Conservation (phyloP, 805 yeast species). For the Barnettozyma vustinii region DNA sequence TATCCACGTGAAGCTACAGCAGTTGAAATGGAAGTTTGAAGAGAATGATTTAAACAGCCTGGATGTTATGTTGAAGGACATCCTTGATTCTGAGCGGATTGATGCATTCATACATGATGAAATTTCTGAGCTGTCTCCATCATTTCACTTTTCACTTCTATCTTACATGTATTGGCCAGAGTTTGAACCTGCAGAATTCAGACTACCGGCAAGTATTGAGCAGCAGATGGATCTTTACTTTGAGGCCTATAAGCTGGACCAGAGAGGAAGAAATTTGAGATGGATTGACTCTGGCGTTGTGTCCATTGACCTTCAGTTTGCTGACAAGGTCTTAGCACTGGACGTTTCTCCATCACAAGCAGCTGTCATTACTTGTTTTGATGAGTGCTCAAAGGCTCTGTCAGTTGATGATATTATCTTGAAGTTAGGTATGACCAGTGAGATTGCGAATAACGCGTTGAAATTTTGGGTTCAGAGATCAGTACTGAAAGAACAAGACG, state of each 20-base stretch:
- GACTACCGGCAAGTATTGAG: slow-evolving; percentile 40
- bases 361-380: slow-evolving; percentile 48
- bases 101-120: slow-evolving; percentile 33
- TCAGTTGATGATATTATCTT: slow-evolving; percentile 30
- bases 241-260: slow-evolving; percentile 35
- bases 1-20: slow-evolving; percentile 38
- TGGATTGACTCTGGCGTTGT: slow-evolving; percentile 59
- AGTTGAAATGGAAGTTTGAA: slow-evolving; percentile 61
- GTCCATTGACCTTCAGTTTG: slow-evolving; percentile 50
- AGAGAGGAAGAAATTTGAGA: slow-evolving; percentile 54
- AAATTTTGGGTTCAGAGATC: slow-evolving; percentile 61
- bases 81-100: slow-evolving; percentile 47
- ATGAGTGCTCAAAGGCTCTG: slow-evolving; percentile 23
- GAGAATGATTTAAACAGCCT: slow-evolving; percentile 59
- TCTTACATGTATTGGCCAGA: slow-evolving; percentile 82
- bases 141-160: slow-evolving; percentile 53
- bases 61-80: slow-evolving; percentile 81
- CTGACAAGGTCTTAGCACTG: slow-evolving; percentile 35
- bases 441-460: slow-evolving; percentile 35
- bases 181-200: slow-evolving; percentile 27
- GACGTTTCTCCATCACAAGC: slow-evolving; percentile 69
- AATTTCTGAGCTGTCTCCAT: slow-evolving; percentile 17
- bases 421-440: slow-evolving; percentile 38
- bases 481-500: slow-evolving; percentile 38
- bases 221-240: slow-evolving; percentile 40